Base-by-base conservation (phyloP, 2,329 filamentous ascomycete species). In the Penicillium sp. region DNA sequence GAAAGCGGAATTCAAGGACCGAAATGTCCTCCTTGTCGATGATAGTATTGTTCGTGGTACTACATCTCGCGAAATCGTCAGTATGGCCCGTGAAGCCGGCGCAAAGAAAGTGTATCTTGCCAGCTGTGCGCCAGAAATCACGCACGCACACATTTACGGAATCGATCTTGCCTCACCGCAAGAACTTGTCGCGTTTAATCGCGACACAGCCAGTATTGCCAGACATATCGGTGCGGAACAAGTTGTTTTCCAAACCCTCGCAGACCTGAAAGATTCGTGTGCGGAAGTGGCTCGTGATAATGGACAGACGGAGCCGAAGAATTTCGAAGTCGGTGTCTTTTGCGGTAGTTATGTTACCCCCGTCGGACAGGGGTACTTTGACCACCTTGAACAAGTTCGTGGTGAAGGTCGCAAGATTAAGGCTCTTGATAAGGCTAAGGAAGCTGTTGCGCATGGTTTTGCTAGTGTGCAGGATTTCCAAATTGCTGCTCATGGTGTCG, bases 281-380 rank as follows among this genome's bases (percentile, higher is more conserved):
- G 81, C 85, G 1, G 86, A 91, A 60, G 82, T 90, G 3, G 86
- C 84, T 4, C 62, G 63, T 27, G 71, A 54, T 81, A 85, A 44
- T 75, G 81, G 49, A 74, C 82, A 54, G 75, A 77, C 27, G 69
- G 83, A 62, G 78, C 75, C 74, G 4, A 62, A 82, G 57, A 78
- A 87, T 49, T 97, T 97, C 60, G 93, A 97, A 68, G 86, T 95
- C 2, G 92, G 93, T 47, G 92, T 97, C 7, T 97, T 97, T 76
- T 91, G 86, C 66, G 93, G 93, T 39, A 84, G 86, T 58, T 97
- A 97, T 72, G 80, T 90, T 55, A 97, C 93, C 0, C 84, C 85
- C 0, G 88, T 97, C 1, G 83, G 87, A 1, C 81, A 86, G 6
- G 86, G 83, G 30, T 97, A 97, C 75, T 94, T 97, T 61, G 84